Conservation (phyloP, 1,284 basidiomycete species). For the Microbotryomycetes sp. region DNA sequence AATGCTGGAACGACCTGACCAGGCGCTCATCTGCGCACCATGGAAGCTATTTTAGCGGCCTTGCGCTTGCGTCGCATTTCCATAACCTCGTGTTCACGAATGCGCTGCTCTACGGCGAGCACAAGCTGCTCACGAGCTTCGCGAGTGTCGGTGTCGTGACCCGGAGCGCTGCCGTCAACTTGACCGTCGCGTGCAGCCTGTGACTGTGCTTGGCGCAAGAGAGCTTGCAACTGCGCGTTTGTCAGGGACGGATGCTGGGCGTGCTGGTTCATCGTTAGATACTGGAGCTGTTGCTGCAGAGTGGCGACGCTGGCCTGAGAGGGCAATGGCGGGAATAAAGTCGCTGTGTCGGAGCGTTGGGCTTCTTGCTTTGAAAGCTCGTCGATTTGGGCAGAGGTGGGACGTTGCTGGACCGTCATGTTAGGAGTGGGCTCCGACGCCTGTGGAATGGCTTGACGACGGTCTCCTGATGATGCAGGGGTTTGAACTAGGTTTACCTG, state of each 20-base stretch:
- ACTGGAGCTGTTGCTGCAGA: constrained; percentile 22
- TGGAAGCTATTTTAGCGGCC: constrained; percentile 73
- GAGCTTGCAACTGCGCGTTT: constrained; percentile 21
- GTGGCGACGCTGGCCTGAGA: constrained; percentile 1
- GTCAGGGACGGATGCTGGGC: constrained; percentile 29
- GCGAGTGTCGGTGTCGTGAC: constrained; percentile 48
- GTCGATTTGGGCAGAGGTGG: neutral
- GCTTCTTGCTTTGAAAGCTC: neutral
- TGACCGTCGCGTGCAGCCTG: neutral
- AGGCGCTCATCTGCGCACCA: constrained; percentile 49
- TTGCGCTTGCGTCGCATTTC: constrained; percentile 72
- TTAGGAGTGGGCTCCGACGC: neutral
- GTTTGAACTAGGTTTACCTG: too few relatives aligned
- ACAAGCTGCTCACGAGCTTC: constrained; percentile 60
- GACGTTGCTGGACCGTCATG: too few relatives aligned
- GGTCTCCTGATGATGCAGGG: too few relatives aligned
- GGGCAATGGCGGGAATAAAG: constrained; percentile 28
- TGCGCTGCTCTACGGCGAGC: constrained; percentile 68
- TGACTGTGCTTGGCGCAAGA: constrained; percentile 24
- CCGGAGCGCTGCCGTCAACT: neutral
- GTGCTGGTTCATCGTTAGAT: constrained; percentile 9
- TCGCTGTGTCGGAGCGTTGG: neutral
- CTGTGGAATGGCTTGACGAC: constrained; percentile 27
- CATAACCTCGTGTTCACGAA: constrained; percentile 74
- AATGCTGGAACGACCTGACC: neutral